phyloP scores from a whole-genome alignment of 2,329 filamentous ascomycete genomes.

The Colletotrichum paranaense region DNA sequence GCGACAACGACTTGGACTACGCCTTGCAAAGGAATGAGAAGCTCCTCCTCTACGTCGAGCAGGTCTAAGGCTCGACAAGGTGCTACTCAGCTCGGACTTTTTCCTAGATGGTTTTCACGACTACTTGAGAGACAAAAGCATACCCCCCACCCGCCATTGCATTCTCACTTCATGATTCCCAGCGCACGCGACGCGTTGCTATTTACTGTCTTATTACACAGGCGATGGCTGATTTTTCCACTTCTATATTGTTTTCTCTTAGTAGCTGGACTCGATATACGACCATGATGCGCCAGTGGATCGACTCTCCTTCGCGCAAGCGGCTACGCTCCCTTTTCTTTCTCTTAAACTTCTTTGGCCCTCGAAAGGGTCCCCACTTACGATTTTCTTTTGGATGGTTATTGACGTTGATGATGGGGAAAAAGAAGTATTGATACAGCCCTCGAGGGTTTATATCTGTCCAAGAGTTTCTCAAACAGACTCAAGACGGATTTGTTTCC shows the following conservation, averaged over 20 bases:
- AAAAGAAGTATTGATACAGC: conserved; percentile 29
- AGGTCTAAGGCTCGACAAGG: conserved; percentile 48
- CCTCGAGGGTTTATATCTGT: conserved; percentile 27
- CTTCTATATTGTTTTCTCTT: conserved; percentile 33
- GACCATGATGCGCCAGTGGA: conserved; percentile 31
- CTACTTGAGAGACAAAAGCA: conserved; percentile 22
- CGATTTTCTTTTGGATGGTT: conserved; percentile 25
- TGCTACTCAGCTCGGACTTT: not conserved
- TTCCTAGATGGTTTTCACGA: conserved; percentile 11
- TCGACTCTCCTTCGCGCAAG: conserved; percentile 27
- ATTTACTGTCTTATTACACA: conserved; percentile 20
- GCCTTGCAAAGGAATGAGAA: conserved; percentile 90
- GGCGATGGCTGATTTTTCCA: conserved; percentile 17
- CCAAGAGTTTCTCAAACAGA: conserved; percentile 29
- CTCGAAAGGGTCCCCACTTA: conserved; percentile 2
- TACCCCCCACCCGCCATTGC: conserved; percentile 29
- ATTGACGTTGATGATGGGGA: conserved; percentile 25
- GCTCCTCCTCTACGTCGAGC: conserved; percentile 79
- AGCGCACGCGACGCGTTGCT: conserved; percentile 33
- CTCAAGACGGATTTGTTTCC: conserved; percentile 32
- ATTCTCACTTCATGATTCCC: conserved; percentile 37
- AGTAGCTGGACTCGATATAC: conserved; percentile 35
- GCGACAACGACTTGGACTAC: conserved; percentile 82
- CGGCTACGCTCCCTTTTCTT: conserved; percentile 21
- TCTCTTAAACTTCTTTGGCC: conserved; percentile 19